These are phyloP conservation scores for Persicaria tinctoria DNA, from an alignment of 148 eudicot species.

Conservation along the genomic window DNA sequence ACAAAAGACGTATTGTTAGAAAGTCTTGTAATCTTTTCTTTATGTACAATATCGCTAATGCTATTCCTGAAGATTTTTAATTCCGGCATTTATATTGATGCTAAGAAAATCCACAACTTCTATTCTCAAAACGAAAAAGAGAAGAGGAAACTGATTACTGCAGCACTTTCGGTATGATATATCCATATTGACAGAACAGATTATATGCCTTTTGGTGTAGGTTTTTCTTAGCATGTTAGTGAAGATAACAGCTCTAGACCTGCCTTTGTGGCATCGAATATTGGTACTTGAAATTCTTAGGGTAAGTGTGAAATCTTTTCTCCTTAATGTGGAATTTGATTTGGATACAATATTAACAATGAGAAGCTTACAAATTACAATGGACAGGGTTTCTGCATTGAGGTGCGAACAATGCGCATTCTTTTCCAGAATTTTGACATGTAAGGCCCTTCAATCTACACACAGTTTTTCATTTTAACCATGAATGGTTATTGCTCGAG, in stretches of 20 bases:
- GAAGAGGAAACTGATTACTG: background rate
- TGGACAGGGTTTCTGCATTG: conserved; percentile 97
- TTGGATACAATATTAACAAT: background rate
- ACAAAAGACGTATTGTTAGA: background rate
- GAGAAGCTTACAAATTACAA: background rate
- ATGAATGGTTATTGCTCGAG: background rate
- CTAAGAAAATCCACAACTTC: background rate
- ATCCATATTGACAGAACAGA: background rate
- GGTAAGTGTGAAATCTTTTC: conserved; percentile 35
- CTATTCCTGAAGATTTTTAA: background rate
- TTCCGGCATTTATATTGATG: background rate
- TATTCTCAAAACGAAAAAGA: background rate
- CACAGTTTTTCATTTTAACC: background rate
- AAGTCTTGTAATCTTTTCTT: background rate
- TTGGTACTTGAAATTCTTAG: conserved; percentile 97
- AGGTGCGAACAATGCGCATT: conserved; percentile 83
- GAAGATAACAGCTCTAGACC: conserved; percentile 79
- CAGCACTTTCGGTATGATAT: background rate
- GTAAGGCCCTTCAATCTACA: conserved; percentile 37
- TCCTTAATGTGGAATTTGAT: background rate
- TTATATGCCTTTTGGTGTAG: conserved; percentile 30
- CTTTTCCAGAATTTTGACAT: conserved; percentile 97
- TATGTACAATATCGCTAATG: background rate
- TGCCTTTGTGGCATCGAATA: conserved; percentile 96
- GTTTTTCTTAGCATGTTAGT: conserved; percentile 95